Evolutionary conservation across 345 rosid species (phyloP).

Genomic region (Geranium brycei): DNA sequence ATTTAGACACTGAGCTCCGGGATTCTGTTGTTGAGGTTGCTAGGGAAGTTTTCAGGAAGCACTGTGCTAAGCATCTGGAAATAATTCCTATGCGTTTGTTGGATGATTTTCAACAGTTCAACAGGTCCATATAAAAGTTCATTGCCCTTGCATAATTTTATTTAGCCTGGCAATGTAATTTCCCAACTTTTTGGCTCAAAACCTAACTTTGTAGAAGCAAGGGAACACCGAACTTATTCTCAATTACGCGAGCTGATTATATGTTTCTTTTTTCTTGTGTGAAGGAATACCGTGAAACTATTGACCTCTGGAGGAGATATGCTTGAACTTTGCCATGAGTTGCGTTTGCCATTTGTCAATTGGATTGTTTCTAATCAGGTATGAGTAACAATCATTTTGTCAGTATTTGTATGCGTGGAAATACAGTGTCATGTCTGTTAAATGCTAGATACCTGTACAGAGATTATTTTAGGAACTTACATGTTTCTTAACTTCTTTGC

Average conservation of each 20-base stretch:
- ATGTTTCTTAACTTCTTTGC: slow-evolving; percentile 1
- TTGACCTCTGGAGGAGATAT: slow-evolving; percentile 83
- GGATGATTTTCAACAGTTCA: slow-evolving; percentile 46
- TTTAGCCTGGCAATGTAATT: too few species aligned
- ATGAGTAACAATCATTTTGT: background rate
- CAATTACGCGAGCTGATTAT: too few species aligned
- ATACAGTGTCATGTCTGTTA: too few species aligned
- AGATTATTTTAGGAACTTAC: too few species aligned
- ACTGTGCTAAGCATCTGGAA: slow-evolving; percentile 80
- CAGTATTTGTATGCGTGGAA: too few species aligned
- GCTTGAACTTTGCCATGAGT: slow-evolving; percentile 82
- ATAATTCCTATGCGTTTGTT: slow-evolving; percentile 54
- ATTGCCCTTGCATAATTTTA: too few species aligned
- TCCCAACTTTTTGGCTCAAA: too few species aligned
- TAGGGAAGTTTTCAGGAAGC: slow-evolving; percentile 69
- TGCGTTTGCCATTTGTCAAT: slow-evolving; percentile 69
- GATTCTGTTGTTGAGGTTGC: slow-evolving; percentile 64
- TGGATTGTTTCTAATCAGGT: slow-evolving; percentile 75
- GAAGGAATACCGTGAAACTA: slow-evolving; percentile 82
- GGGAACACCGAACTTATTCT: too few species aligned
- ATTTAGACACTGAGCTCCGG: slow-evolving; percentile 61
- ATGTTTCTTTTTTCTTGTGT: slow-evolving; percentile 11
- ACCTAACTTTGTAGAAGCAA: too few species aligned
- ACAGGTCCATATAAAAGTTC: slow-evolving; percentile 30
- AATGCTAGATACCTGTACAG: too few species aligned